These are phyloP conservation scores for Podosphaera xanthii DNA, from an alignment of 2,329 filamentous ascomycete genomes.

Conservation along the genomic window DNA sequence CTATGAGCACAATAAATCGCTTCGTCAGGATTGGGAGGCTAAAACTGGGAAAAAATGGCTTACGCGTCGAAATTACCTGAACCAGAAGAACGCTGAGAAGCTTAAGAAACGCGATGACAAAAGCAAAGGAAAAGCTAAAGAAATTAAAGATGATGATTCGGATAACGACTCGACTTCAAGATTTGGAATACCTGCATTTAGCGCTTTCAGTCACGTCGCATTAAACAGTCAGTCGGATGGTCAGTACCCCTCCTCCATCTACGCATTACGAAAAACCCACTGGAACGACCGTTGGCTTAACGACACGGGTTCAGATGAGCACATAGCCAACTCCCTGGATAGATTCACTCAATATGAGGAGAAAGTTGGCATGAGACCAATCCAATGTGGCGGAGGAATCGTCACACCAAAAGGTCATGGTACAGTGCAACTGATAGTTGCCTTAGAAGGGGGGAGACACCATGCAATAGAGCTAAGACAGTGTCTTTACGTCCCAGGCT, in stretches of 20 bases:
- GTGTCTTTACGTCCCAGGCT: neutral
- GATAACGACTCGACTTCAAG: neutral
- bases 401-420: neutral
- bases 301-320: neutral
- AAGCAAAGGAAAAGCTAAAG: neutral
- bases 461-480: neutral
- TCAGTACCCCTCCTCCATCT: neutral
- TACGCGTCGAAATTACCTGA: no score
- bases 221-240: neutral
- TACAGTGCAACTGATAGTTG: neutral
- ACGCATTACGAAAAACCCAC: neutral
- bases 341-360: neutral
- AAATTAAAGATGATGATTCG: neutral
- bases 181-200: neutral
- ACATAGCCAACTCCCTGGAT: neutral
- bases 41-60: no score
- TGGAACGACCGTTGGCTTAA: neutral
- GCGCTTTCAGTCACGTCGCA: neutral
- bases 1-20: no score
- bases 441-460: neutral
- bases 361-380: neutral
- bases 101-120: no score
- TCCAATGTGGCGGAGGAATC: neutral
- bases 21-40: no score
- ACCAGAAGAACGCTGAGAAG: no score